Evolutionary conservation across 2,329 filamentous ascomycete species (phyloP).

Genomic region (Acrodontium crateriforme): DNA sequence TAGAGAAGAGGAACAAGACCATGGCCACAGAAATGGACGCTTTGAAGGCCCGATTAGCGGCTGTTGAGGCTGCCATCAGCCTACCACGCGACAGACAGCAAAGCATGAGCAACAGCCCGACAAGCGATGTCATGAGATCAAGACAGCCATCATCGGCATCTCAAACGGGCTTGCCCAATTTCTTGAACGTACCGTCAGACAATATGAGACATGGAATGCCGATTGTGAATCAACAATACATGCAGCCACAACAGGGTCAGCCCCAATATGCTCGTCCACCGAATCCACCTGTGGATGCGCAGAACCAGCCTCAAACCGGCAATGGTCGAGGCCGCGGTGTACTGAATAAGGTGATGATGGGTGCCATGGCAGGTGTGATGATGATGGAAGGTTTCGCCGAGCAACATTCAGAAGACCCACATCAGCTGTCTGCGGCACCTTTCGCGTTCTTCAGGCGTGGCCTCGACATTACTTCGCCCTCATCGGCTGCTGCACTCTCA

Average conservation of each 20-base stretch:
- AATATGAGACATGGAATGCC: slow-evolving; percentile 11
- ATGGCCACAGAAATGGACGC: slow-evolving; percentile 67
- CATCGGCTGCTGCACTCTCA: slow-evolving; percentile 11
- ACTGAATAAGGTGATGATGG: slow-evolving; percentile 74
- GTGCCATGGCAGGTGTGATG: slow-evolving; percentile 84
- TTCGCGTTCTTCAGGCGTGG: slow-evolving; percentile 21
- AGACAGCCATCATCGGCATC: slow-evolving; percentile 16
- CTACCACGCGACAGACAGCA: slow-evolving; percentile 13
- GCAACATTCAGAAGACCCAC: slow-evolving; percentile 42
- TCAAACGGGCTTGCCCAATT: slow-evolving; percentile 10
- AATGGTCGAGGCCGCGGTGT: slow-evolving; percentile 33
- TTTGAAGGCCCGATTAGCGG: slow-evolving; percentile 59
- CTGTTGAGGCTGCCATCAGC: slow-evolving; percentile 54
- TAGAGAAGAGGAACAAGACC: slow-evolving; percentile 79
- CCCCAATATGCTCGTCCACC: slow-evolving; percentile 17
- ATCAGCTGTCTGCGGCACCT: slow-evolving; percentile 31
- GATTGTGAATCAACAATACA: slow-evolving; percentile 19
- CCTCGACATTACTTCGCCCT: slow-evolving; percentile 6
- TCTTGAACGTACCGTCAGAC: slow-evolving; percentile 15
- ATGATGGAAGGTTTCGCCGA: slow-evolving; percentile 65
- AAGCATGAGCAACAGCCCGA: slow-evolving; percentile 11
- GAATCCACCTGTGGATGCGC: slow-evolving; percentile 19
- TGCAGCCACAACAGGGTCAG: slow-evolving; percentile 19
- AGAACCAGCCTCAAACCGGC: slow-evolving; percentile 23
- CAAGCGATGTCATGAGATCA: slow-evolving; percentile 10